phyloP scores from a whole-genome alignment of 2,329 filamentous ascomycete genomes.

The Nannizzia gypsea region DNA sequence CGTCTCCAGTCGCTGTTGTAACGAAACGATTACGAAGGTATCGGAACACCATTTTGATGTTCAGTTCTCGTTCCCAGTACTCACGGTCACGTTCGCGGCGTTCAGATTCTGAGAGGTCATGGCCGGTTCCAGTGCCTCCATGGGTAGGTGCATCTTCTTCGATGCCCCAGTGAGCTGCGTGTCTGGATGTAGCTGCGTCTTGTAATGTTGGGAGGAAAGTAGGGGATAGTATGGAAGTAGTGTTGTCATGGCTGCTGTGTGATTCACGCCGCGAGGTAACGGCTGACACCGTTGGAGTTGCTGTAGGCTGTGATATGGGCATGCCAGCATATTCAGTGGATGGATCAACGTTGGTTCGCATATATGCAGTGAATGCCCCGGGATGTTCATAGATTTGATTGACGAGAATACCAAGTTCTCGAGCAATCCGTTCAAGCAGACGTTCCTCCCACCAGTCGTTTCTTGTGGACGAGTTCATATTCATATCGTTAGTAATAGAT shows the following conservation, averaged over 20 bases:
- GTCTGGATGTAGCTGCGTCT: conserved; percentile 28
- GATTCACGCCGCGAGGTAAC: conserved; percentile 14
- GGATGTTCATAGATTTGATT: conserved; percentile 76
- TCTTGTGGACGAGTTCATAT: conserved; percentile 19
- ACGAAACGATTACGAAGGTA: conserved; percentile 67
- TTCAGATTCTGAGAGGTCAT: conserved; percentile 16
- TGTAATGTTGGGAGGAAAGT: conserved; percentile 41
- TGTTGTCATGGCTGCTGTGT: conserved; percentile 16
- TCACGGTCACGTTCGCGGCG: conserved; percentile 48
- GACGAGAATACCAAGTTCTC: conserved; percentile 73
- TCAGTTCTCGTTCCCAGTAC: conserved; percentile 88
- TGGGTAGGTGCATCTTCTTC: conserved; percentile 41
- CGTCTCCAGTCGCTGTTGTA: conserved; percentile 27
- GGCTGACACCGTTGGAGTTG: not conserved
- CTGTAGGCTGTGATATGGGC: conserved; percentile 36
- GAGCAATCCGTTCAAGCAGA: conserved; percentile 71
- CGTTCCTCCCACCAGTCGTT: conserved; percentile 40
- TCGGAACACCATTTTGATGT: conserved; percentile 81
- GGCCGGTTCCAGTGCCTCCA: conserved; percentile 5
- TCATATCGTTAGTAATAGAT: conserved; percentile 22
- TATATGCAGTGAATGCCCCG: conserved; percentile 76
- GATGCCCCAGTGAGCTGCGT: conserved; percentile 55
- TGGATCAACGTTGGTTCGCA: conserved; percentile 48
- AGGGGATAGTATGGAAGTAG: conserved; percentile 27
- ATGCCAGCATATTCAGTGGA: conserved; percentile 68